Percentiles rank a stretch among this genome's conserved stretches.
Evolutionary conservation across 371 early-diverging fungal species (phyloP).

Genomic region (Actinomortierella wolfii): DNA sequence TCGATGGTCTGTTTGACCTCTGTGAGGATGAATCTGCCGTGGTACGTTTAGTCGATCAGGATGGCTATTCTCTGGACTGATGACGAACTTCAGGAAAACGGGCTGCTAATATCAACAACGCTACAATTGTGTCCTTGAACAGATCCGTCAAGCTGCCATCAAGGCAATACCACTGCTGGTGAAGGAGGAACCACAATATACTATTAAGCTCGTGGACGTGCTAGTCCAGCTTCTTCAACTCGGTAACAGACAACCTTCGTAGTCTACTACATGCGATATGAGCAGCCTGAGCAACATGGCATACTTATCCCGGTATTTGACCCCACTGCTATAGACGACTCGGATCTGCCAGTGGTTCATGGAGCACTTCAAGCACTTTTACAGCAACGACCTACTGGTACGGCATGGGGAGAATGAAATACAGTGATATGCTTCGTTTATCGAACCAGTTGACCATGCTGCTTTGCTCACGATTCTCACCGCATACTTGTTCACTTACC

Average conservation of each 20-base stretch:
- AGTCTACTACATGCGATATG: no score
- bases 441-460: background rate
- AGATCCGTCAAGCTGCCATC: conserved; percentile 40
- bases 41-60: no score
- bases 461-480: background rate
- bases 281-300: no score
- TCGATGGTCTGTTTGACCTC: conserved; percentile 48
- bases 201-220: conserved; percentile 44
- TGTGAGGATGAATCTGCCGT: conserved; percentile 45
- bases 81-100: background rate
- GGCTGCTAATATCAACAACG: background rate
- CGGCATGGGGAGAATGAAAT: background rate
- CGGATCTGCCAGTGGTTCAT: conserved; percentile 30
- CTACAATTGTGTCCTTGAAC: background rate
- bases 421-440: background rate
- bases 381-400: conserved; percentile 33
- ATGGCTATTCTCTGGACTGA: conserved; percentile 1
- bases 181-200: conserved; percentile 35
- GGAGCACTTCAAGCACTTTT: conserved; percentile 28
- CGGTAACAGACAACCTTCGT: conserved; percentile 10
- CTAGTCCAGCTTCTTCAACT: conserved; percentile 42
- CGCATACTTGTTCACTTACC: background rate
- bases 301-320: background rate
- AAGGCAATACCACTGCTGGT: conserved; percentile 33
- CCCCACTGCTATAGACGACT: conserved; percentile 14